Conservation (phyloP, 2,329 filamentous ascomycete genomes). For the Venturia oleaginea region DNA sequence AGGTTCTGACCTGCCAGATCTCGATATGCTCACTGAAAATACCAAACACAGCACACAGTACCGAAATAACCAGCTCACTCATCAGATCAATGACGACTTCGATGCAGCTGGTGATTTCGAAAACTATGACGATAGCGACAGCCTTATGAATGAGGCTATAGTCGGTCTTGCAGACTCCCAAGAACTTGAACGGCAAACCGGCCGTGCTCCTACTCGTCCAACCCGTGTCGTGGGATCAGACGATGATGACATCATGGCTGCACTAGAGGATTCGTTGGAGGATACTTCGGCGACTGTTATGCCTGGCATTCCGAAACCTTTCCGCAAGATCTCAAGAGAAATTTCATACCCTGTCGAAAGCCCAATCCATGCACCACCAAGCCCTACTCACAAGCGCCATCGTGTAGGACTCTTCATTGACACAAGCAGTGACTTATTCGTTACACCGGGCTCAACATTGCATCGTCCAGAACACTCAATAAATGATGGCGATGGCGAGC, state of each 20-base stretch:
- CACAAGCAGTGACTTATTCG: slow-evolving; percentile 4
- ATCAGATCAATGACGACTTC: neutral
- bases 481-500: neutral
- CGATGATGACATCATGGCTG: neutral
- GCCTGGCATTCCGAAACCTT: neutral
- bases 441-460: neutral
- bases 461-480: too few relatives aligned
- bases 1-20: slow-evolving; percentile 3
- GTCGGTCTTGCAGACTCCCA: slow-evolving; percentile 26
- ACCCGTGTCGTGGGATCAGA: neutral
- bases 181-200: slow-evolving; percentile 14
- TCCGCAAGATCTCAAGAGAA: neutral
- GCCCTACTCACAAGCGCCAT: neutral
- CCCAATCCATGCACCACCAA: neutral
- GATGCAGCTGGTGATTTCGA: slow-evolving; percentile 6
- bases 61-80: neutral
- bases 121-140: slow-evolving; percentile 22
- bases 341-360: neutral
- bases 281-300: neutral
- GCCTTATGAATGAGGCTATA: slow-evolving; percentile 26
- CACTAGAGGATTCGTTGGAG: neutral
- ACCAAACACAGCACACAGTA: neutral
- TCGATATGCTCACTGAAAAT: neutral
- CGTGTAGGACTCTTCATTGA: neutral
- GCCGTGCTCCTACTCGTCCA: neutral